Evolutionary conservation across 176 grass and related monocot species (phyloP), one percentile per base, ranked within the genome.

Genomic region (Aegilops sharonensis): DNA sequence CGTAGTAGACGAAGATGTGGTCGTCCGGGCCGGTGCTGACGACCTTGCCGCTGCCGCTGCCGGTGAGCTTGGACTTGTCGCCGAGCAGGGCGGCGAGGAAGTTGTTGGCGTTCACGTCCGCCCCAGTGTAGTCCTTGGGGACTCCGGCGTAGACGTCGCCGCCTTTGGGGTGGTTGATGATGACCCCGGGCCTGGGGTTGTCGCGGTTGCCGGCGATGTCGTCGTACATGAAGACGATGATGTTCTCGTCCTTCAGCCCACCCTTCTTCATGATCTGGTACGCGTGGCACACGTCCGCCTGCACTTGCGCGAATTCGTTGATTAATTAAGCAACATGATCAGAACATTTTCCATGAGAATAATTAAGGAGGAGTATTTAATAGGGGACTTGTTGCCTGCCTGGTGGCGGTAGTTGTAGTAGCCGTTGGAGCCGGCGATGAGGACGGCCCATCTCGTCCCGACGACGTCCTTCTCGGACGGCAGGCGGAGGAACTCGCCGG

Each of bases 391-490:
- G 54, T 3, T 59, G 54, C 54, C 18, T 59, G 54, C 94, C 92
- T 98, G 93, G 39, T 98, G 95, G 0, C 95, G 86, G 79, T 98
- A 98, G 72, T 98, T 98, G 78, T 90, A 86, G 86, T 88, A 95
- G 20, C 87, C 91, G 21, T 68, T 84, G 27, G 95, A 75, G 72
- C 72, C 72, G 72, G 72, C 43, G 72, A 75, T 75, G 43, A 75
- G 72, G 43, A 75, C 43, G 7, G 72, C 72, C 72, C 72, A 75
- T 47, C 72, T 75, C 1, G 72, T 75, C 14, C 72, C 72, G 72
- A 50, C 72, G 72, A 50, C 72, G 17, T 75, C 24, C 24, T 50
- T 8, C 43, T 75, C 72, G 24, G 72, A 98, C 50, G 91, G 91
- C 63, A 93, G 83, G 0, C 89, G 77, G 70, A 95, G 87, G 63